Percentiles rank a stretch among this genome's conserved stretches.
phyloP scores from a whole-genome alignment of 768 basidiomycete species.

The Rhizopogon rudus region DNA sequence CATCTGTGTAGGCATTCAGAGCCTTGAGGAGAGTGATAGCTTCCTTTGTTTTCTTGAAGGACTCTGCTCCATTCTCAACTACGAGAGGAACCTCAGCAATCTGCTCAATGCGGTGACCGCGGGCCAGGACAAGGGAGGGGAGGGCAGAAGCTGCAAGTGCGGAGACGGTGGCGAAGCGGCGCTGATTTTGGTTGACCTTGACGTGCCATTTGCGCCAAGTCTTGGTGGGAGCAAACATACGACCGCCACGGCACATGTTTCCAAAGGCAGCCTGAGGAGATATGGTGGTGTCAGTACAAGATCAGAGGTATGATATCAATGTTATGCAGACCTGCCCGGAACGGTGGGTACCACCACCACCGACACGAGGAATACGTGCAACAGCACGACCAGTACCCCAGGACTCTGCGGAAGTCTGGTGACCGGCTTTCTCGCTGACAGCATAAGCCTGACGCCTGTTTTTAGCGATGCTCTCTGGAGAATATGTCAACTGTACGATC shows the following conservation, averaged over 20 bases:
- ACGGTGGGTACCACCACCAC: conserved; percentile 97
- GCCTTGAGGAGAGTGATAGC: conserved; percentile 91
- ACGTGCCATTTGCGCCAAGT: conserved; percentile 99
- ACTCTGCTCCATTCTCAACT: conserved; percentile 71
- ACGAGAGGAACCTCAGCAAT: conserved; percentile 97
- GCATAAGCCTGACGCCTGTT: conserved; percentile 97
- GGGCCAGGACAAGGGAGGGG: conserved; percentile 93
- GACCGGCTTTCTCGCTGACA: conserved; percentile 96
- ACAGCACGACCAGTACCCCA: conserved; percentile 99
- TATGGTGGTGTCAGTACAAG: not conserved
- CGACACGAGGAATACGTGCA: conserved; percentile 99
- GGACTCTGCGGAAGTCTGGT: conserved; percentile 98
- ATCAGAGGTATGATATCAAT: not conserved
- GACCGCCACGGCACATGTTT: conserved; percentile 99
- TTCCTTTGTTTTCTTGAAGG: conserved; percentile 94
- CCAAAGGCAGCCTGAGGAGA: conserved; percentile 86
- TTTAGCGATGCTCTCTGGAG: conserved; percentile 91
- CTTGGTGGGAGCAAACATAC: conserved; percentile 99
- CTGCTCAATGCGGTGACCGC: conserved; percentile 98
- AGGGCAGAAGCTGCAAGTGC: conserved; percentile 97
- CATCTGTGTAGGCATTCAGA: conserved; percentile 85
- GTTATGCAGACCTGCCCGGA: conserved; percentile 73
- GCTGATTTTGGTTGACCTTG: conserved; percentile 99
- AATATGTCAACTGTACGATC: conserved; percentile 7
- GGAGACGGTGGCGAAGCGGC: conserved; percentile 95